Evolutionary conservation across 163 green algal genomes (phyloP).

Genomic region (Scenedesmus sp.): DNA sequence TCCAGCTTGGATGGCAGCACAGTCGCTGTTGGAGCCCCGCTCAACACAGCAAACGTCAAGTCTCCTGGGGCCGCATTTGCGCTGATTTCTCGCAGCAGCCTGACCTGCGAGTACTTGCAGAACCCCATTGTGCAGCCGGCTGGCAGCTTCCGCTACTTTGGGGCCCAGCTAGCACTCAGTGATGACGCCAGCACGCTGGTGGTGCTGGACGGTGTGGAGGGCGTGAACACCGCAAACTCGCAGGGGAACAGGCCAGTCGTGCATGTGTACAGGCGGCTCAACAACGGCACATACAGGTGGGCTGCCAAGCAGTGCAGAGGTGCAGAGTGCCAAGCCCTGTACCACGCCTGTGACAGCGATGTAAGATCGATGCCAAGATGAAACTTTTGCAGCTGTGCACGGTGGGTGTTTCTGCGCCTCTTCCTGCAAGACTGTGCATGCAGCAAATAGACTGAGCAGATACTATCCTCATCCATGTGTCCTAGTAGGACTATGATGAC

Average conservation of each 20-base stretch:
- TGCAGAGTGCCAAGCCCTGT: no score
- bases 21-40: neutral
- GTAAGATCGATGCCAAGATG: no score
- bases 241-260: constrained; percentile 29
- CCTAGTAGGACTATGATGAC: no score
- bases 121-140: neutral
- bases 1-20: constrained; percentile 7
- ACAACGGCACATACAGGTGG: neutral
- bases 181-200: constrained; percentile 6
- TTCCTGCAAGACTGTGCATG: no score
- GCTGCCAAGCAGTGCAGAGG: no score
- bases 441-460: no score
- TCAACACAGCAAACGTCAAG: neutral
- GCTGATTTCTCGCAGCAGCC: neutral
- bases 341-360: no score
- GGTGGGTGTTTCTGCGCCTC: no score
- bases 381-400: no score
- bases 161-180: constrained; percentile 14
- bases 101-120: neutral
- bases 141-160: constrained; percentile 32
- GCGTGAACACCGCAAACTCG: neutral
- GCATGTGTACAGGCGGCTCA: constrained; percentile 15
- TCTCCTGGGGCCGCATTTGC: neutral
- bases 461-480: no score
- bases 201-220: constrained; percentile 31